A percentile compares a stretch with the other conserved stretches of the same genome.
Conservation (phyloP, 2,329 filamentous ascomycete genomes). For the Ascochyta koolunga region DNA sequence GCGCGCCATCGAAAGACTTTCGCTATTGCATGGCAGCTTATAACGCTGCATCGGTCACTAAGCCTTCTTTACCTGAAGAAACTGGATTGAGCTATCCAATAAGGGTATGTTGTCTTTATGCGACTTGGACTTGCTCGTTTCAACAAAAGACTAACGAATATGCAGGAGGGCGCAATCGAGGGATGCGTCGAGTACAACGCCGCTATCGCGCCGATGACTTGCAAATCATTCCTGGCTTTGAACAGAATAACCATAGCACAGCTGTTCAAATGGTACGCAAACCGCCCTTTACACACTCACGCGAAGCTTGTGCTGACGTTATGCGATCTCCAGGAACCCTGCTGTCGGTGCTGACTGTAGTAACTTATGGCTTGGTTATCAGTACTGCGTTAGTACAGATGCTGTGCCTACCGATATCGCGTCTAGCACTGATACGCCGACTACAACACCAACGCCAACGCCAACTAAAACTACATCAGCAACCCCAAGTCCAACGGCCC, state of each 20-base stretch:
- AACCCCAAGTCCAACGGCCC: constrained; percentile 12
- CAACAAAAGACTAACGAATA: constrained; percentile 9
- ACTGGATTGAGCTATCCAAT: constrained; percentile 10
- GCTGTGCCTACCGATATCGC: constrained; percentile 12
- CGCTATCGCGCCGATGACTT: constrained; percentile 10
- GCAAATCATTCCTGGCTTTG: constrained; percentile 11
- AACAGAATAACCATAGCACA: constrained; percentile 10
- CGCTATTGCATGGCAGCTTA: constrained; percentile 15
- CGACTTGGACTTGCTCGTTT: constrained; percentile 12
- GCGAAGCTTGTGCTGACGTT: constrained; percentile 1
- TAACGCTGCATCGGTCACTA: constrained; percentile 3
- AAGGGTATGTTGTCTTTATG: constrained; percentile 11
- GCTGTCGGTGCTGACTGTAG: constrained; percentile 7
- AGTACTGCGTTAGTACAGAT: constrained; percentile 14
- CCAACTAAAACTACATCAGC: constrained; percentile 17
- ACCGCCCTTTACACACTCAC: constrained; percentile 3
- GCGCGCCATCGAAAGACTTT: constrained; percentile 14
- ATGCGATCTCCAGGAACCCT: constrained; percentile 11
- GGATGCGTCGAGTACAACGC: constrained; percentile 14
- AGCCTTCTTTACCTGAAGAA: constrained; percentile 7
- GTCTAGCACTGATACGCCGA: constrained; percentile 13
- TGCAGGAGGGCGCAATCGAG: constrained; percentile 10
- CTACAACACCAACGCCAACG: constrained; percentile 14
- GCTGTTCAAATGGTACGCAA: constrained; percentile 11
- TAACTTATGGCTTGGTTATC: constrained; percentile 13